phyloP scores from a whole-genome alignment of 192 early-diverging fungal genomes.

The Haplosporangium gracile region DNA sequence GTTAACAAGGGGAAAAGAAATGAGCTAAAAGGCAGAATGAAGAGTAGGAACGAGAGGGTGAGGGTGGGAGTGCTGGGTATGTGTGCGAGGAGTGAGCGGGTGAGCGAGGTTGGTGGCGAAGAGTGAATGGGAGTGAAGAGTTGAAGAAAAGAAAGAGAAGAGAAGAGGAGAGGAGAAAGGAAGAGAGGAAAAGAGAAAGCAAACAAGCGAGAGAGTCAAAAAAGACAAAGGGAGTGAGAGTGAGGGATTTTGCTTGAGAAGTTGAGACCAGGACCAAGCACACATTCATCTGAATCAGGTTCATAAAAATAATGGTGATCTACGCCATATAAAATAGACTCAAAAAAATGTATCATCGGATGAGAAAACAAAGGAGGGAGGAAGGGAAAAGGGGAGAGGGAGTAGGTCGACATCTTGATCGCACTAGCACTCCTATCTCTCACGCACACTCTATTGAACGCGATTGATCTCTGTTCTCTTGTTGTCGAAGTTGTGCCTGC shows the following conservation, averaged over 20 bases:
- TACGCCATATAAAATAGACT: neutral
- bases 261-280: neutral
- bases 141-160: neutral
- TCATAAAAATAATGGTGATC: neutral
- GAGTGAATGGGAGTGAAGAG: slow-evolving; percentile 6
- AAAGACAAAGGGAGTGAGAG: neutral
- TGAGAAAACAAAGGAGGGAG: no score
- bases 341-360: no score
- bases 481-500: no score
- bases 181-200: neutral
- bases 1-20: neutral
- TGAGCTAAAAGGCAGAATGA: neutral
- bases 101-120: neutral
- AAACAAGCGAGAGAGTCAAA: neutral
- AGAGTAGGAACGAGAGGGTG: neutral
- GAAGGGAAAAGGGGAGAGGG: no score
- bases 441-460: no score
- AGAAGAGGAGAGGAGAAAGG: slow-evolving; percentile 7
- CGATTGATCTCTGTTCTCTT: no score
- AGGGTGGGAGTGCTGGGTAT: slow-evolving; percentile 4
- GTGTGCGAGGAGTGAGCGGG: slow-evolving; percentile 1
- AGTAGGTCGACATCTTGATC: no score
- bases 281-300: neutral
- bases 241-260: neutral
- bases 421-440: no score